Conservation (phyloP, 2,329 filamentous ascomycete species). For the Emmonsiellopsis sp. region DNA sequence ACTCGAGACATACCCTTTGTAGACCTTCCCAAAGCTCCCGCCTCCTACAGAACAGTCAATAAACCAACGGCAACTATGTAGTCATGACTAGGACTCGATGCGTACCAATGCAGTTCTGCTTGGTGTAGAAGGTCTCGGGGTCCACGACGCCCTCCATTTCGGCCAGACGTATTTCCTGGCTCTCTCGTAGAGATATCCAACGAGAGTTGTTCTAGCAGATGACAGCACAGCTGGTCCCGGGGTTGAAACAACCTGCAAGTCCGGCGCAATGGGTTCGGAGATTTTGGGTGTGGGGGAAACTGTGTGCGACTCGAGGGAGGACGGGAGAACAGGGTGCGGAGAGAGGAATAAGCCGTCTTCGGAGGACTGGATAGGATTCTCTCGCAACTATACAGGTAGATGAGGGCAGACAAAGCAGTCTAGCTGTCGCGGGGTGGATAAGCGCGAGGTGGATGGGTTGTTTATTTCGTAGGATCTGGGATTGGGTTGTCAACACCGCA, state of each 20-base stretch:
- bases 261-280: not conserved
- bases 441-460: not conserved
- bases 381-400: no score
- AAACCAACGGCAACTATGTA: constrained; percentile 1
- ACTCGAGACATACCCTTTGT: constrained; percentile 65
- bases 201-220: not conserved
- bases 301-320: no score
- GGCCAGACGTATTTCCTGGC: not conserved
- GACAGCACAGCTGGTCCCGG: not conserved
- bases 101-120: constrained; percentile 79
- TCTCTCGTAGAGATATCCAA: not conserved
- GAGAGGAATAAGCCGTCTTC: no score
- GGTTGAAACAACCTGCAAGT: not conserved
- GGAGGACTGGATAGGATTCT: no score
- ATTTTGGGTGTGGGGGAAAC: not conserved
- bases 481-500: not conserved
- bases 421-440: not conserved
- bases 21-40: constrained; percentile 96
- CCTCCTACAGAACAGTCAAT: constrained; percentile 51
- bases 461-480: not conserved
- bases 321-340: no score
- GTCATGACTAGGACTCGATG: not conserved
- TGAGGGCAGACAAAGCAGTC: not conserved
- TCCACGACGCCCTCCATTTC: constrained; percentile 52
- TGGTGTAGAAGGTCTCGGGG: constrained; percentile 85